A percentile compares a stretch with the other conserved stretches of the same genome.
These are phyloP conservation scores for Pythium apleroticum DNA, from an alignment of 352 stramenopile genomes.

Conservation along the genomic window DNA sequence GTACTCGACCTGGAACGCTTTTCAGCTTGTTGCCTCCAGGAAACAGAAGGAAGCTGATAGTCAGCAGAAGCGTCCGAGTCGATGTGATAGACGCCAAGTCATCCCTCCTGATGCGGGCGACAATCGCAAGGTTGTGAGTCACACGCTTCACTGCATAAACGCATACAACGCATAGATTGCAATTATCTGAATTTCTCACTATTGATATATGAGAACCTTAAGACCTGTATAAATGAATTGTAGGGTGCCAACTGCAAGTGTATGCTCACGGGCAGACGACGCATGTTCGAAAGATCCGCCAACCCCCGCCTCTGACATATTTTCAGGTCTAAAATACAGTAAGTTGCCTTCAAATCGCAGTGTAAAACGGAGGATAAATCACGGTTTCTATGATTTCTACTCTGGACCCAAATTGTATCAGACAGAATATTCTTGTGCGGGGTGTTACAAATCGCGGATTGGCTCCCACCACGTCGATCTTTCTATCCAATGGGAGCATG, in stretches of 20 bases:
- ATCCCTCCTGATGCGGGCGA: slow-evolving; percentile 24
- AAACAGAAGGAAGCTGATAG: slow-evolving; percentile 7
- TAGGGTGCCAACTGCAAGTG: background rate
- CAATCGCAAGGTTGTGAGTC: slow-evolving; percentile 10
- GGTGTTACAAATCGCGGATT: slow-evolving; percentile 16
- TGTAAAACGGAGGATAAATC: background rate
- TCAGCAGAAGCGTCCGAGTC: background rate
- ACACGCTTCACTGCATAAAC: slow-evolving; percentile 1
- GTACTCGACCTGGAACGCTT: background rate
- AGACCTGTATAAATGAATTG: background rate
- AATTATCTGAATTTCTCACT: background rate
- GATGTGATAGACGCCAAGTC: slow-evolving; percentile 8
- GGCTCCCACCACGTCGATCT: background rate
- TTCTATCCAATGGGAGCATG: slow-evolving; percentile 24
- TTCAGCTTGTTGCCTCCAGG: background rate
- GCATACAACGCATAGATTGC: background rate
- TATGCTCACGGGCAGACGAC: slow-evolving; percentile 4
- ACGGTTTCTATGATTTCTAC: background rate
- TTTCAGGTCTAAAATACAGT: background rate
- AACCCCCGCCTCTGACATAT: background rate
- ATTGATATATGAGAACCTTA: background rate
- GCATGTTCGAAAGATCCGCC: background rate
- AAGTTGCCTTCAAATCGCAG: background rate
- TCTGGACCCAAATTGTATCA: background rate
- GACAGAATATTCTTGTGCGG: slow-evolving; percentile 22